Evolutionary conservation across 2,329 filamentous ascomycete genomes (phyloP).

Genomic region (Trichoderma sp.): DNA sequence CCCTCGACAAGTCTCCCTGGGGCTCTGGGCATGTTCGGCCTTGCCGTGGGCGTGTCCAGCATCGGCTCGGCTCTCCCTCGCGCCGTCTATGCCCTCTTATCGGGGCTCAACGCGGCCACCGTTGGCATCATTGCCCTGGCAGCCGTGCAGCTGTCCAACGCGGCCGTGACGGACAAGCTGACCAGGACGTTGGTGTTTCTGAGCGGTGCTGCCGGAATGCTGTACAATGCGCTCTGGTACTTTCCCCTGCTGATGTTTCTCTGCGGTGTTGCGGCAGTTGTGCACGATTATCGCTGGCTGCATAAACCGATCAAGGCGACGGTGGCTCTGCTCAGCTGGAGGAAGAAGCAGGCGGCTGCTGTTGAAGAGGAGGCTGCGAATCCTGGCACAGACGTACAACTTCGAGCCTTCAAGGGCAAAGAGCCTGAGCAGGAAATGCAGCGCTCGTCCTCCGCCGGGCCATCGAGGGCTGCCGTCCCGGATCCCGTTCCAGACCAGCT

Average conservation of each 20-base stretch:
- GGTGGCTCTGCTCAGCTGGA: slow-evolving; percentile 30
- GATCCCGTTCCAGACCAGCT: not conserved
- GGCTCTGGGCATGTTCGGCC: slow-evolving; percentile 68
- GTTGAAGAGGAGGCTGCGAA: not conserved
- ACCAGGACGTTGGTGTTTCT: slow-evolving; percentile 66
- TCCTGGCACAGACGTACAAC: not conserved
- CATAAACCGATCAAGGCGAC: slow-evolving; percentile 35
- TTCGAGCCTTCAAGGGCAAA: not conserved
- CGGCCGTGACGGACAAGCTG: slow-evolving; percentile 66
- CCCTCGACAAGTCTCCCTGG: slow-evolving; percentile 61
- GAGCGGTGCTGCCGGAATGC: slow-evolving; percentile 63
- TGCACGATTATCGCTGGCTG: slow-evolving; percentile 60
- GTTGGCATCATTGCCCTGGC: slow-evolving; percentile 73
- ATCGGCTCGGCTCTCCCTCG: slow-evolving; percentile 61
- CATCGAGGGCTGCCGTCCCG: not conserved
- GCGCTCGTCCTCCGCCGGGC: not conserved
- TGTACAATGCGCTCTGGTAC: slow-evolving; percentile 76
- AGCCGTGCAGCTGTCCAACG: slow-evolving; percentile 67
- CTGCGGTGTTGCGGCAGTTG: slow-evolving; percentile 56
- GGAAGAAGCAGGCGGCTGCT: not conserved
- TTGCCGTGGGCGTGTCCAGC: slow-evolving; percentile 65
- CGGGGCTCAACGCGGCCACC: slow-evolving; percentile 70
- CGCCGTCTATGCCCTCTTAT: slow-evolving; percentile 68
- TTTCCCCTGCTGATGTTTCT: slow-evolving; percentile 65
- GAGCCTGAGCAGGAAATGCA: not conserved